Conservation (phyloP, 306 rosid genomes). For the Corylus avellana region DNA sequence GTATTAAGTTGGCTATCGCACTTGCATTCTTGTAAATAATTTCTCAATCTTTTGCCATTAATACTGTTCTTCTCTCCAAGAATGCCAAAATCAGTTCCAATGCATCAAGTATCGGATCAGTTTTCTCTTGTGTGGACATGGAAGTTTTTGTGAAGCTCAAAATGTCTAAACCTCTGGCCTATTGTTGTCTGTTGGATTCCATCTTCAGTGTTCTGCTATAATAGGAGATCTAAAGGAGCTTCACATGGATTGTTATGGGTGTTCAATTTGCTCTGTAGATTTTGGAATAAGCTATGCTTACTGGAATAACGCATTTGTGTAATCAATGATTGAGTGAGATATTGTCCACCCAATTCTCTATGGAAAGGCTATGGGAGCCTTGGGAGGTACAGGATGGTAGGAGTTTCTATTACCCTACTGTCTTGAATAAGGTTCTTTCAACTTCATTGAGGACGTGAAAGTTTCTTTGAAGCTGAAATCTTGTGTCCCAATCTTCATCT, state of each 20-base stretch:
- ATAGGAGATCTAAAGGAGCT: background rate
- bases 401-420: no score
- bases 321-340: no score
- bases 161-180: background rate
- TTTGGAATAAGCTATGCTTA: background rate
- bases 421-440: no score
- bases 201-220: background rate
- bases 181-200: background rate
- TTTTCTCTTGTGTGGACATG: background rate
- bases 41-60: background rate
- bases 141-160: no score
- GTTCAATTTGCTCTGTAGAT: background rate
- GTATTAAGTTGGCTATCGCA: background rate
- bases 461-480: no score
- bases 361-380: no score
- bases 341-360: no score
- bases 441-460: no score
- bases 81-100: background rate
- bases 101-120: background rate
- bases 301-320: no score
- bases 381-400: no score
- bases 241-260: background rate
- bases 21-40: background rate
- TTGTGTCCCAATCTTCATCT: no score
- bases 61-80: background rate